A percentile compares a stretch with the other conserved stretches of the same genome.
Evolutionary conservation across 1,139 yeast species (phyloP).

Genomic region (Lodderomyces beijingensis): DNA sequence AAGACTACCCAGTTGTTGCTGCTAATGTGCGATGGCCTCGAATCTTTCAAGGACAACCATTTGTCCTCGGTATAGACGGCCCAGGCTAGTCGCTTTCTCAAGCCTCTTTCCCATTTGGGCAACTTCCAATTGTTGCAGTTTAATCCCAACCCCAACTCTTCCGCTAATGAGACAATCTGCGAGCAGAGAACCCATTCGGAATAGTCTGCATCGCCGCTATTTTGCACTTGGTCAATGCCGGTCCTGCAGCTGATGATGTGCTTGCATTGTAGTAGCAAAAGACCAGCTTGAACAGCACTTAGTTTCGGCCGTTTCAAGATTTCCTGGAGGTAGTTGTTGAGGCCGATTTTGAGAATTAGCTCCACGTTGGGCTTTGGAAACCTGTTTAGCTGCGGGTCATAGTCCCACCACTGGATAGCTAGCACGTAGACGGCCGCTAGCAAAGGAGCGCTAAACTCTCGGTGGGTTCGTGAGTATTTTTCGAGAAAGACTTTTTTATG

Average conservation of each 20-base stretch:
- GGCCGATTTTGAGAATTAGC: conserved; percentile 40
- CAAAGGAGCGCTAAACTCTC: conserved; percentile 74
- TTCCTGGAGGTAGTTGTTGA: conserved; percentile 61
- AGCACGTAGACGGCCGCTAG: conserved; percentile 72
- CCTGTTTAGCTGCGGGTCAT: conserved; percentile 62
- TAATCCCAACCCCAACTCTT: conserved; percentile 79
- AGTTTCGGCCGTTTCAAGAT: conserved; percentile 69
- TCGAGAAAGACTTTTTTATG: conserved; percentile 76
- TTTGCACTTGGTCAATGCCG: conserved; percentile 5
- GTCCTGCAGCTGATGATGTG: conserved; percentile 24
- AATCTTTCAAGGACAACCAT: conserved; percentile 76
- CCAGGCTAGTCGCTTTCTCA: conserved; percentile 85
- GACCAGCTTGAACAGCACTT: conserved; percentile 78
- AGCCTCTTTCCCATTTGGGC: conserved; percentile 89
- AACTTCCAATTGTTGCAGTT: conserved; percentile 85
- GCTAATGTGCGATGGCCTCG: conserved; percentile 73
- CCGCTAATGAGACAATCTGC: conserved; percentile 80
- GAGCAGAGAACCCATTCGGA: conserved; percentile 84
- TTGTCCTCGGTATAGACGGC: conserved; percentile 87
- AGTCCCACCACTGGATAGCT: conserved; percentile 83
- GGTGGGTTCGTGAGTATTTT: conserved; percentile 69
- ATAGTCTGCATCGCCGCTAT: conserved; percentile 29
- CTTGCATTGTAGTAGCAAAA: conserved; percentile 63
- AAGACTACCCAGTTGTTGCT: conserved; percentile 68
- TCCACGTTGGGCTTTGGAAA: conserved; percentile 65